Conservation (phyloP, 2,329 filamentous ascomycete genomes). For the Mariannaea sp. region DNA sequence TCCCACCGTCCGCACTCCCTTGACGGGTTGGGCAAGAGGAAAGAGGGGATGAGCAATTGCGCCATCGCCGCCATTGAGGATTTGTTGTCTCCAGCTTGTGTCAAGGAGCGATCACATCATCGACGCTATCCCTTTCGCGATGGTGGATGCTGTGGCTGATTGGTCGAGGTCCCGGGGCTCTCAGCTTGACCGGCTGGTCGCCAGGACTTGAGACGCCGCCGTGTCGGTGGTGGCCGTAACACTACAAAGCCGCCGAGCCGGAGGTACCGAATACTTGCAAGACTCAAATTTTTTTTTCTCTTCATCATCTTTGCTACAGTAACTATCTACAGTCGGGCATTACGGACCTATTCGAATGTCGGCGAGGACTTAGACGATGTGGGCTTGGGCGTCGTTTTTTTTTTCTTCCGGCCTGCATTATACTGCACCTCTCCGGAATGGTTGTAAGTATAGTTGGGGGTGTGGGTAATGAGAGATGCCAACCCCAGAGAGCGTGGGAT, state of each 20-base stretch:
- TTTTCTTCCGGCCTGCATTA: too few relatives aligned
- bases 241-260: slow-evolving; percentile 36
- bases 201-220: slow-evolving; percentile 34
- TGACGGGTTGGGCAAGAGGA: slow-evolving; percentile 31
- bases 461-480: background rate
- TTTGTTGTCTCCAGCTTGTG: slow-evolving; percentile 37
- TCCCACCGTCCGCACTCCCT: slow-evolving; percentile 26
- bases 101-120: slow-evolving; percentile 56
- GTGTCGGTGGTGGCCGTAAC: slow-evolving; percentile 27
- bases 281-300: slow-evolving; percentile 2
- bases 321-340: too few relatives aligned
- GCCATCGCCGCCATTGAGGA: slow-evolving; percentile 44
- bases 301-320: background rate
- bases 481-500: background rate
- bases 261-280: slow-evolving; percentile 28
- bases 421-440: too few relatives aligned
- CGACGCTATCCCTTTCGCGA: slow-evolving; percentile 57
- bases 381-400: slow-evolving; percentile 1
- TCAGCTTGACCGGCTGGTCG: slow-evolving; percentile 32
- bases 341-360: slow-evolving; percentile 1
- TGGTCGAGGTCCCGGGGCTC: slow-evolving; percentile 38
- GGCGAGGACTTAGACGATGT: slow-evolving; percentile 2
- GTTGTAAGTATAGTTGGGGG: too few relatives aligned
- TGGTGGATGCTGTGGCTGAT: slow-evolving; percentile 42
- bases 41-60: slow-evolving; percentile 42